These are phyloP conservation scores for Colletotrichum cuscutae DNA, from an alignment of 2,329 filamentous ascomycete genomes.

Conservation along the genomic window DNA sequence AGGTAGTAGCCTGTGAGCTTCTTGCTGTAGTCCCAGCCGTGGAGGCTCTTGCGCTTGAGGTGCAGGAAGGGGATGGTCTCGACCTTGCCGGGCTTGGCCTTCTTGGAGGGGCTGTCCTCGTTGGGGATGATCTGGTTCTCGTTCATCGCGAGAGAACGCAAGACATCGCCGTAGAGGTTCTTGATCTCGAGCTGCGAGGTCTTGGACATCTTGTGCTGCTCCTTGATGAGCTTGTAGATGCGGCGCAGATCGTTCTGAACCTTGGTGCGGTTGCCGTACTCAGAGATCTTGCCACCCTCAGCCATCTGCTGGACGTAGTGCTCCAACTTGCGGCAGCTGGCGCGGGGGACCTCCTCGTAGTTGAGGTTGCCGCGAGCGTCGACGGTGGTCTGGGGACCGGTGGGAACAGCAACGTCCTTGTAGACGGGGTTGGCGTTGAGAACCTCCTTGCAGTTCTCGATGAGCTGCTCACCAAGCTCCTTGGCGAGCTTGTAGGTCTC, in stretches of 20 bases:
- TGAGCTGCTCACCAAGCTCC: slow-evolving; percentile 89
- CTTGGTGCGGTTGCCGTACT: slow-evolving; percentile 98
- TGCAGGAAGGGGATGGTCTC: slow-evolving; percentile 99
- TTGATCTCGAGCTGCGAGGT: slow-evolving; percentile 97
- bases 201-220: slow-evolving; percentile 98
- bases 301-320: slow-evolving; percentile 99
- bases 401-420: slow-evolving; percentile 95
- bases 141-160: slow-evolving; percentile 96
- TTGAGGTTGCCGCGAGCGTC: slow-evolving; percentile 92
- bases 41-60: slow-evolving; percentile 90
- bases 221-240: slow-evolving; percentile 98
- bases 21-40: slow-evolving; percentile 99
- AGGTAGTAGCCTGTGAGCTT: slow-evolving; percentile 95
- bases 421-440: slow-evolving; percentile 86
- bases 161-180: slow-evolving; percentile 90
- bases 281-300: slow-evolving; percentile 96
- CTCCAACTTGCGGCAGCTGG: slow-evolving; percentile 94
- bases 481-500: slow-evolving; percentile 99
- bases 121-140: slow-evolving; percentile 96
- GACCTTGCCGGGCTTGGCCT: slow-evolving; percentile 80
- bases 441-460: slow-evolving; percentile 97
- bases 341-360: slow-evolving; percentile 87
- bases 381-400: slow-evolving; percentile 90
- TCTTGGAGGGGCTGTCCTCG: slow-evolving; percentile 67
- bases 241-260: slow-evolving; percentile 94